A percentile compares a stretch with the other conserved stretches of the same genome.
These are phyloP conservation scores for Scheffersomyces insectosa DNA, from an alignment of 1,139 yeast species.

Conservation along the genomic window DNA sequence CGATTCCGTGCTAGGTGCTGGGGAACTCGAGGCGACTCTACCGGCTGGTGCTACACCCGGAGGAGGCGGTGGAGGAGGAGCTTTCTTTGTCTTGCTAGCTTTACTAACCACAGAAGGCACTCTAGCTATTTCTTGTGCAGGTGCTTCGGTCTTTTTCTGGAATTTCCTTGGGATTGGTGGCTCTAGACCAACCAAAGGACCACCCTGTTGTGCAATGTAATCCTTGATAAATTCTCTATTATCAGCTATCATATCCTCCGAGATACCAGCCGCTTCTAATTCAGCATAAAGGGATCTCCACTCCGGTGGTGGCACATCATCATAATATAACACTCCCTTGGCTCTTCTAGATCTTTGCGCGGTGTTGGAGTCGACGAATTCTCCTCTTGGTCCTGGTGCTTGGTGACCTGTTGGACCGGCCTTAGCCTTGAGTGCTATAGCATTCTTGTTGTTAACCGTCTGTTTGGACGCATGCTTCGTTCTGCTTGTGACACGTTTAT, in stretches of 20 bases:
- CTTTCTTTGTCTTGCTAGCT: constrained; percentile 30
- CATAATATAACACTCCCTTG: constrained; percentile 69
- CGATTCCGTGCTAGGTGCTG: constrained; percentile 4
- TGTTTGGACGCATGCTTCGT: constrained; percentile 84
- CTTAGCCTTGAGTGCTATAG: constrained; percentile 70
- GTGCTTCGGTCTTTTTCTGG: constrained; percentile 23
- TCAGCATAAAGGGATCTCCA: constrained; percentile 79
- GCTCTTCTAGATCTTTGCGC: constrained; percentile 59
- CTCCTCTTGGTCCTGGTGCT: constrained; percentile 77
- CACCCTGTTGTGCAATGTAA: constrained; percentile 75
- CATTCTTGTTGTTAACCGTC: constrained; percentile 82
- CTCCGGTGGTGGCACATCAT: constrained; percentile 80
- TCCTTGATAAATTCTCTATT: constrained; percentile 79
- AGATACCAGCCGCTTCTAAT: constrained; percentile 74
- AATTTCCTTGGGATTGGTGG: constrained; percentile 78
- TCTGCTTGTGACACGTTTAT: constrained; percentile 70
- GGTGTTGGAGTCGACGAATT: constrained; percentile 44
- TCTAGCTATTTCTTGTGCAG: constrained; percentile 11
- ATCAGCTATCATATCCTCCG: constrained; percentile 89
- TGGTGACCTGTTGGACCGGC: constrained; percentile 34
- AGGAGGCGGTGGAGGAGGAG: constrained; percentile 53
- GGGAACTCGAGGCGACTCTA: constrained; percentile 3
- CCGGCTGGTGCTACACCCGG: constrained; percentile 13
- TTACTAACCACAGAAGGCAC: constrained; percentile 9
- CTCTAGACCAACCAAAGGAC: constrained; percentile 81